These are phyloP conservation scores for Globisporangium nagaii DNA, from an alignment of 352 stramenopile genomes.

Conservation along the genomic window DNA sequence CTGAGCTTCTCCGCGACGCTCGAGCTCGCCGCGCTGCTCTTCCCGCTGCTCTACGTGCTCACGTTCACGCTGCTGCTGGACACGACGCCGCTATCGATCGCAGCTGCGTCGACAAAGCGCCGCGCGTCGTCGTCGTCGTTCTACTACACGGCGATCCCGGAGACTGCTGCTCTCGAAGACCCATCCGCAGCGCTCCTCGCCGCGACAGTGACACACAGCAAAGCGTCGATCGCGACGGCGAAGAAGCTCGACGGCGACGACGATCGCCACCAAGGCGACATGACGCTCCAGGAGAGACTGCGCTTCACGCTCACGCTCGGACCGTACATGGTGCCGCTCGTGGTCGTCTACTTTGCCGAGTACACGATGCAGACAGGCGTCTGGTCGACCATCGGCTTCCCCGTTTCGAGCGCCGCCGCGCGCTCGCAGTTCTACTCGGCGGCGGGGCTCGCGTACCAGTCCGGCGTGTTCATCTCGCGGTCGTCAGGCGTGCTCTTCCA, in stretches of 20 bases:
- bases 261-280: constrained; percentile 9
- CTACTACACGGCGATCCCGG: constrained; percentile 37
- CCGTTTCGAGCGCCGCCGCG: constrained; percentile 59
- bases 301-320: constrained; percentile 78
- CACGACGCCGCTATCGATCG: constrained; percentile 35
- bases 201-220: neutral
- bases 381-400: constrained; percentile 93
- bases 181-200: neutral
- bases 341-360: constrained; percentile 91
- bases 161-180: constrained; percentile 15
- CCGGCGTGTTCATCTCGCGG: constrained; percentile 90
- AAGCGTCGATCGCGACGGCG: neutral
- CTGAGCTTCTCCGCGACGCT: constrained; percentile 66
- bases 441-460: constrained; percentile 89
- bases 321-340: constrained; percentile 89
- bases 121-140: constrained; percentile 9
- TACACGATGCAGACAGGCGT: constrained; percentile 92
- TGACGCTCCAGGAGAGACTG: constrained; percentile 57
- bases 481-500: constrained; percentile 85
- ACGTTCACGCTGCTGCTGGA: constrained; percentile 67
- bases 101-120: too few relatives aligned
- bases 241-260: constrained; percentile 1
- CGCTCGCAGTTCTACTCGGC: constrained; percentile 88
- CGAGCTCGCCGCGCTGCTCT: constrained; percentile 41
- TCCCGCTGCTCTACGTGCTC: constrained; percentile 57